These are phyloP conservation scores for Colletotrichum brevisporum DNA, from an alignment of 2,329 filamentous ascomycete species.

Conservation along the genomic window DNA sequence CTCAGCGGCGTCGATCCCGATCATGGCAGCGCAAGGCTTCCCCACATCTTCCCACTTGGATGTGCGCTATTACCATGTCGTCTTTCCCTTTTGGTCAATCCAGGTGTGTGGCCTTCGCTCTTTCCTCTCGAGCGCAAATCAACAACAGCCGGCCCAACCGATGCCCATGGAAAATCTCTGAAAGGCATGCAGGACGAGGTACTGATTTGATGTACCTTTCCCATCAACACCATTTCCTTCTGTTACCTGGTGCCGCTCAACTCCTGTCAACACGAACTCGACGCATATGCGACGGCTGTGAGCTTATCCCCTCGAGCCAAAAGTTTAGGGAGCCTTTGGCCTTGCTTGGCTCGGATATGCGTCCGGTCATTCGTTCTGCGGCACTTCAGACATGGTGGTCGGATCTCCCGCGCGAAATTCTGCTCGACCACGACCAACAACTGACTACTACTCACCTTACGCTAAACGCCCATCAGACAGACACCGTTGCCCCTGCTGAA, in stretches of 20 bases:
- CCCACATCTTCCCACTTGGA: conserved; percentile 24
- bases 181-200: background rate
- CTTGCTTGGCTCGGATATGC: conserved; percentile 14
- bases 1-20: conserved; percentile 37
- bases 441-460: no score
- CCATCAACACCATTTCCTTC: no score
- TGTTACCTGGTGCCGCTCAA: no score
- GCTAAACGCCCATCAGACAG: background rate
- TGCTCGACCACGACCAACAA: conserved; percentile 10
- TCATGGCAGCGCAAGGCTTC: conserved; percentile 13
- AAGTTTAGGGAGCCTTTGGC: background rate
- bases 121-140: background rate
- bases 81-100: conserved; percentile 21
- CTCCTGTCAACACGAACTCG: background rate
- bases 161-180: conserved; percentile 22
- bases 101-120: no score
- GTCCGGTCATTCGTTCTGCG: conserved; percentile 7
- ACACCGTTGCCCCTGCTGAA: conserved; percentile 1
- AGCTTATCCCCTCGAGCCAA: conserved; percentile 1
- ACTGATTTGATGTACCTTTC: no score
- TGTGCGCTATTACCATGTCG: background rate
- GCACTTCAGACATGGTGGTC: conserved; percentile 30
- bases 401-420: conserved; percentile 25
- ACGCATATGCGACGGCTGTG: conserved; percentile 18
- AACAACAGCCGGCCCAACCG: conserved; percentile 21